phyloP scores from a whole-genome alignment of 164 flowering plant genomes.

The Dillenia turbinata region DNA sequence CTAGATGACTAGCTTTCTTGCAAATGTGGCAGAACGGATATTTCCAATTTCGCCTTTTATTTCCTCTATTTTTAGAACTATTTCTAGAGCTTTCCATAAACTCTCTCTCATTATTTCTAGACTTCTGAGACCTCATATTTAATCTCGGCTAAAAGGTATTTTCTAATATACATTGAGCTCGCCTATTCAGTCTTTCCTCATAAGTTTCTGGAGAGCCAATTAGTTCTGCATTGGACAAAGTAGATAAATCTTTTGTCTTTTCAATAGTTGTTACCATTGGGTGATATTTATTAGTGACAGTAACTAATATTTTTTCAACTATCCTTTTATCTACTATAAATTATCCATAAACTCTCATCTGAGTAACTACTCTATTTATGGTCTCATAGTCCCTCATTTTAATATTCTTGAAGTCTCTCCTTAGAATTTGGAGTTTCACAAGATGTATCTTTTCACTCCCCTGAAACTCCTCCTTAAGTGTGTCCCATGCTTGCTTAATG shows the following conservation, averaged over 20 bases:
- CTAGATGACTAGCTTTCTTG: background rate
- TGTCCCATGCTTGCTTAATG: background rate
- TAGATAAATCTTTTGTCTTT: no score
- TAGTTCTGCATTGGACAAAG: no score
- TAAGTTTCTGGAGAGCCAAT: background rate
- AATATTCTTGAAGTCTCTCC: background rate
- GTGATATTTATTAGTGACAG: no score
- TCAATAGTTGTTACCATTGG: no score
- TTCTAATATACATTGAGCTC: background rate
- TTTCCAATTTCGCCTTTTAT: background rate
- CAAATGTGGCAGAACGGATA: background rate
- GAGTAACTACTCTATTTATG: background rate
- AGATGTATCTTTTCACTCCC: background rate
- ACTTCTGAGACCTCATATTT: background rate
- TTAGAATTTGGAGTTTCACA: background rate
- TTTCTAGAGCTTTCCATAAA: background rate
- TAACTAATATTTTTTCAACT: no score
- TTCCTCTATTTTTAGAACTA: background rate
- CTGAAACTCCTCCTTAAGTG: background rate
- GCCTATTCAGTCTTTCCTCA: background rate
- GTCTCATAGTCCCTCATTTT: background rate
- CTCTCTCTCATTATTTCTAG: background rate
- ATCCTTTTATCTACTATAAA: no score
- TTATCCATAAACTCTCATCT: background rate
- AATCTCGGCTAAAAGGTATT: background rate